Evolutionary conservation across 2,329 filamentous ascomycete species (phyloP).

Genomic region (Fusarium anthophilum): DNA sequence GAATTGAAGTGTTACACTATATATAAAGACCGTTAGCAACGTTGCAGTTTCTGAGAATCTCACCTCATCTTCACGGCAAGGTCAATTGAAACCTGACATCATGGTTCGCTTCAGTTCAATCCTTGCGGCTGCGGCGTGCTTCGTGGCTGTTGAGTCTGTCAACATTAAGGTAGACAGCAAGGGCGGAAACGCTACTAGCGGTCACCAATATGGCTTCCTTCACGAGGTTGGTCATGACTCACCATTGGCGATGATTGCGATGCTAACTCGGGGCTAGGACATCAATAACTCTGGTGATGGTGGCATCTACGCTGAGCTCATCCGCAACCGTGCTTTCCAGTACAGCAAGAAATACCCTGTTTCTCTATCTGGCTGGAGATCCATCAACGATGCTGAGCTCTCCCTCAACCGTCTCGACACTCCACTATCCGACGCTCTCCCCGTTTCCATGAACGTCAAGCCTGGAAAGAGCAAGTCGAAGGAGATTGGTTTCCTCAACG

Average conservation of each 20-base stretch:
- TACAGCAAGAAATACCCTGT: conserved; percentile 54
- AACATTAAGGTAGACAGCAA: conserved; percentile 50
- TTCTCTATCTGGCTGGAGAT: conserved; percentile 57
- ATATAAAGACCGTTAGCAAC: background rate
- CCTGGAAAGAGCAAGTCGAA: conserved; percentile 41
- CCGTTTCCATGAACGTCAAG: conserved; percentile 60
- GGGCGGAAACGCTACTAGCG: conserved; percentile 55
- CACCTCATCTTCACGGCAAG: background rate
- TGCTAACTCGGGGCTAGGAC: conserved; percentile 51
- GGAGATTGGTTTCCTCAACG: conserved; percentile 59
- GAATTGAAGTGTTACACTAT: background rate
- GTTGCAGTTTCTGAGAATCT: background rate
- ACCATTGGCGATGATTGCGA: fast-evolving
- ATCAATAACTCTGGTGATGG: conserved; percentile 77
- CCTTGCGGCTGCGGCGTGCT: conserved; percentile 24
- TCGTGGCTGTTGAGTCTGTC: conserved; percentile 40
- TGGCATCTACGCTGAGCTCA: conserved; percentile 76
- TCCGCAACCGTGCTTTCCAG: conserved; percentile 77
- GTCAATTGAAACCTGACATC: background rate
- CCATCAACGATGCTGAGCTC: conserved; percentile 55
- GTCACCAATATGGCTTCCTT: conserved; percentile 57
- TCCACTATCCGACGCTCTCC: conserved; percentile 63
- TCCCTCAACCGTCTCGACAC: conserved; percentile 56
- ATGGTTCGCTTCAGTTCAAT: conserved; percentile 35
- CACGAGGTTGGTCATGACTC: conserved; percentile 49